Conservation (phyloP, 2,329 filamentous ascomycete species). For the Venturia nashicola region DNA sequence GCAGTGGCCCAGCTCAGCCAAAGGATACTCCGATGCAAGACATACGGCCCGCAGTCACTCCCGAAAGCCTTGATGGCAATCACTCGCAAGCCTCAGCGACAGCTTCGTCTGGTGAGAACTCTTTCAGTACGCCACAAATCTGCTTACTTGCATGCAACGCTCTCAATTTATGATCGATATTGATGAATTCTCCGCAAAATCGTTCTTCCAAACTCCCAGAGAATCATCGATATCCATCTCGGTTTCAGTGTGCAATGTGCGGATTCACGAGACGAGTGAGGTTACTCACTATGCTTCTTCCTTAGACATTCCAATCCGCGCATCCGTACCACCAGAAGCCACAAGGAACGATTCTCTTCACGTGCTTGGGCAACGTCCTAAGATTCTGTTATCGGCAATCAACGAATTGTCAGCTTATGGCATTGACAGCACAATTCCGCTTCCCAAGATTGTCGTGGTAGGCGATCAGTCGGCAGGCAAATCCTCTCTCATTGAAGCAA, state of each 20-base stretch:
- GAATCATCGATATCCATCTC: too few species aligned
- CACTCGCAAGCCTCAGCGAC: background rate
- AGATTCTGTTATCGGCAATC: conserved; percentile 53
- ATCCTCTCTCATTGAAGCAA: conserved; percentile 43
- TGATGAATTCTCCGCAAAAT: background rate
- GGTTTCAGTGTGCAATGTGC: too few species aligned
- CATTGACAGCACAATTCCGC: conserved; percentile 29
- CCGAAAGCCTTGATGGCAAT: background rate
- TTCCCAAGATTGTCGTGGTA: conserved; percentile 72
- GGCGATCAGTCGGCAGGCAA: conserved; percentile 82
- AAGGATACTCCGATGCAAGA: background rate
- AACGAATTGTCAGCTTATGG: conserved; percentile 20
- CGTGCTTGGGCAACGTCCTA: conserved; percentile 49
- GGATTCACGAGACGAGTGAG: background rate
- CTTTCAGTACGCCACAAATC: background rate
- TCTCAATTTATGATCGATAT: background rate
- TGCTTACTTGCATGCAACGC: background rate
- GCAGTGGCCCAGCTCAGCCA: background rate
- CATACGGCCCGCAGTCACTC: background rate
- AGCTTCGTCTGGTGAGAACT: background rate
- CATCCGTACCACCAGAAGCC: background rate
- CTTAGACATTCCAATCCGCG: background rate
- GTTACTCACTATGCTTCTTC: background rate
- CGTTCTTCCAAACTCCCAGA: too few species aligned
- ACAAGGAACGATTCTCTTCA: conserved; percentile 18